Evolutionary conservation across 352 stramenopile genomes (phyloP), one percentile per base, ranked within the genome.

Genomic region (Aphanomyces stellatus): DNA sequence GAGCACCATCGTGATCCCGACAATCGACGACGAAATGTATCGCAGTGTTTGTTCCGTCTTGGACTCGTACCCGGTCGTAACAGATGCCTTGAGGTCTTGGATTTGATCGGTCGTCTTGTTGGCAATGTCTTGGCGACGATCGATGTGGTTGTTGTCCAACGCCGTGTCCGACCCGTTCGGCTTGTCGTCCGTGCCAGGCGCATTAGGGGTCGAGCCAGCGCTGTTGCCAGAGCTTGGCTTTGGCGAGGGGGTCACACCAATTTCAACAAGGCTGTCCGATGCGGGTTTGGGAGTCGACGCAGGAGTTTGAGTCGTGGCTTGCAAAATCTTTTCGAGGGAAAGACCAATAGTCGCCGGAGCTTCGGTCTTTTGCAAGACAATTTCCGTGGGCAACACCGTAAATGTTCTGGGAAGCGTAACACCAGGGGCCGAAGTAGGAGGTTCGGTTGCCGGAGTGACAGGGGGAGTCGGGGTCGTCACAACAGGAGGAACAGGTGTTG

Each of bases 51-150:
- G 37, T 17, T 65, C 27, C 11, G 41, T 40, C 3, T 46, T 43
- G 24, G 59, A 65, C 28, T 65, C 59, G 25, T 17, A 53, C 15
- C 59, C 59, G 11, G 59, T 55, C 6, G 59, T 65, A 11, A 53
- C 25, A 13, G 25, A 24, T 15, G 59, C 35, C 59, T 65, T 65
- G 13, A 65, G 5, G 11, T 46, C 59, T 15, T 46, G 17, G 0
- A n/a, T 27, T 30, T 37, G 6, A 19, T 46, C 49, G 17, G 17
- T 15, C 25, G 59, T 31, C 7, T 40, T 46, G 31, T 33, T 35
- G 8, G 15, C 59, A 0, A 53, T 55, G 41, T 46, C 59, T 24
- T 42, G 37, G 33, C 42, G 49, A 6, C 42, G 49, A 2, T 30
- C 25, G 28, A 13, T 37, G 37, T 33, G n/a, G n/a, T n/a, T 65